Evolutionary conservation across 139 green algal genomes (phyloP).

Genomic region (Trebouxia sp.): DNA sequence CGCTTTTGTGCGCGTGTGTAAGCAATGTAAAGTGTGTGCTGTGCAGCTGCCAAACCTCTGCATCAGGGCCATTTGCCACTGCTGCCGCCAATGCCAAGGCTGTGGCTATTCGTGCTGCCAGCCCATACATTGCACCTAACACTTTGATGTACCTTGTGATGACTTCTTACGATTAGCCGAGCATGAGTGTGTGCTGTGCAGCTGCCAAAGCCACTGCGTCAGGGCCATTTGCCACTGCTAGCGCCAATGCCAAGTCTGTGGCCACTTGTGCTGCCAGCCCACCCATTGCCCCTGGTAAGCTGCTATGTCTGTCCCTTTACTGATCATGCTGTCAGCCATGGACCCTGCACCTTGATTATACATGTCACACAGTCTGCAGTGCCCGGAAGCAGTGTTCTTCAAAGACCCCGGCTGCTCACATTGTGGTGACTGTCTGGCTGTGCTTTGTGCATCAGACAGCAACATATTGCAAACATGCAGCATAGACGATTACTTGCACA

Average conservation of each 20-base stretch:
- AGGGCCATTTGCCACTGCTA: slow-evolving; percentile 6
- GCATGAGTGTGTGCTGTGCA: not conserved
- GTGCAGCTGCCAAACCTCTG: slow-evolving; percentile 18
- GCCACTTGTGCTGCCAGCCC: slow-evolving; percentile 1
- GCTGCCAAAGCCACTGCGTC: slow-evolving; percentile 13
- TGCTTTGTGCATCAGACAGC: not conserved
- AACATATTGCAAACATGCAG: too few species aligned
- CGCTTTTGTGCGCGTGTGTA: too few species aligned
- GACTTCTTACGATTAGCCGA: too few species aligned
- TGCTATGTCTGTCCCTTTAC: not conserved
- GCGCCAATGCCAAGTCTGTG: slow-evolving; percentile 11
- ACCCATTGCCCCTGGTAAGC: not conserved
- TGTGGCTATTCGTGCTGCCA: not conserved
- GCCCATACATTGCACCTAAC: not conserved
- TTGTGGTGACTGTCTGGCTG: not conserved
- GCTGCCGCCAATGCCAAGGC: slow-evolving; percentile 16
- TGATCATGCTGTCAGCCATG: not conserved
- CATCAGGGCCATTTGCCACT: slow-evolving; percentile 5
- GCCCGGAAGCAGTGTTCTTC: not conserved
- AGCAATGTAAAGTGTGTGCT: too few species aligned
- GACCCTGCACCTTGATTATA: too few species aligned
- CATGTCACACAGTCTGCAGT: too few species aligned
- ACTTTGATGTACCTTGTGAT: too few species aligned
- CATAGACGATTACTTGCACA: too few species aligned
- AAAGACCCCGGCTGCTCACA: not conserved